These are phyloP conservation scores for Phytopythium chamaehyphon DNA, from an alignment of 352 stramenopile species.

Conservation along the genomic window DNA sequence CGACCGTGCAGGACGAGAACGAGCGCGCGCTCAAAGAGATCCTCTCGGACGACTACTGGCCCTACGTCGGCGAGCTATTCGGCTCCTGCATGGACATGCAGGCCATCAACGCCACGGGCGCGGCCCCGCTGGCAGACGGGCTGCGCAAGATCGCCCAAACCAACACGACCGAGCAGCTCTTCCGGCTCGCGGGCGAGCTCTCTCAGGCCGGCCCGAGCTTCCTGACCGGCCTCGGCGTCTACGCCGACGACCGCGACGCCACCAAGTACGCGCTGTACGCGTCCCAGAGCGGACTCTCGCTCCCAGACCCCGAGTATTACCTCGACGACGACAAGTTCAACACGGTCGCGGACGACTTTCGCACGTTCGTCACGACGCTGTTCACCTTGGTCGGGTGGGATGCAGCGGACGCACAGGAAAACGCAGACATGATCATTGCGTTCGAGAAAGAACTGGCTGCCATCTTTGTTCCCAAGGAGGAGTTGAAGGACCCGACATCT, in stretches of 20 bases:
- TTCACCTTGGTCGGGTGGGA: slow-evolving; percentile 59
- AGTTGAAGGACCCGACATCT: slow-evolving; percentile 80
- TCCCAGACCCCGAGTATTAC: slow-evolving; percentile 92
- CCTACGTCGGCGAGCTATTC: slow-evolving; percentile 51
- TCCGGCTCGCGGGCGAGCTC: slow-evolving; percentile 49
- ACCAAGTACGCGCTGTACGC: slow-evolving; percentile 81
- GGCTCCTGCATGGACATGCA: slow-evolving; percentile 63
- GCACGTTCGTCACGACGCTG: slow-evolving; percentile 70
- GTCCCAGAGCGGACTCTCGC: slow-evolving; percentile 76
- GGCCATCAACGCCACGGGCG: slow-evolving; percentile 35
- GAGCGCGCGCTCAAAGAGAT: slow-evolving; percentile 42
- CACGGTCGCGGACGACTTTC: slow-evolving; percentile 64
- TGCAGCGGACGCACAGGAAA: slow-evolving; percentile 15
- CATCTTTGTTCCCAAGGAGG: slow-evolving; percentile 85
- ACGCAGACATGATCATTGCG: slow-evolving; percentile 61
- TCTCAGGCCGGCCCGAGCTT: slow-evolving; percentile 59
- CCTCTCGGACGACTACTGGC: slow-evolving; percentile 59
- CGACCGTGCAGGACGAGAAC: slow-evolving; percentile 27
- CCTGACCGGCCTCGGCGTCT: slow-evolving; percentile 72
- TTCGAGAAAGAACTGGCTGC: slow-evolving; percentile 85
- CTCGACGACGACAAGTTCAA: slow-evolving; percentile 83
- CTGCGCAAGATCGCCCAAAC: slow-evolving; percentile 34
- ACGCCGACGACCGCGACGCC: slow-evolving; percentile 81
- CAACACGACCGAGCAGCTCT: slow-evolving; percentile 34
- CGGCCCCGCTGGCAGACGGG: slow-evolving; percentile 22